Evolutionary conservation across 2,329 filamentous ascomycete species (phyloP).

Genomic region (Zarea fungicola): DNA sequence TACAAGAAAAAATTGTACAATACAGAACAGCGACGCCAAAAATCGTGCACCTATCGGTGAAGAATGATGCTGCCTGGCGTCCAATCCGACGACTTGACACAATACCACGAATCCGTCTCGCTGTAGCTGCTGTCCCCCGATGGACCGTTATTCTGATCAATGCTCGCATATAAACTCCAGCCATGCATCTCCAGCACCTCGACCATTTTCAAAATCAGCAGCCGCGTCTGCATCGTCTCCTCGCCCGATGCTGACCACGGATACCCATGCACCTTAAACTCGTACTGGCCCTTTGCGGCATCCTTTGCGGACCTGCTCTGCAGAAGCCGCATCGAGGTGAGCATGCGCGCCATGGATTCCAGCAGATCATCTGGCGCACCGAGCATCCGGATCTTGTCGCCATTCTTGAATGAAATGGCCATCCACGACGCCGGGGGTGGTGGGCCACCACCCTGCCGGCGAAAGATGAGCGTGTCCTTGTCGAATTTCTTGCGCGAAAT

Average conservation of each 20-base stretch:
- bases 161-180: constrained; percentile 12
- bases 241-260: constrained; percentile 8
- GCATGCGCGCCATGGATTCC: background rate
- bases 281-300: background rate
- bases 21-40: background rate
- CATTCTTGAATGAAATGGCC: constrained; percentile 7
- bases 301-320: constrained; percentile 1
- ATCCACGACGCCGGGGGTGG: constrained; percentile 8
- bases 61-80: constrained; percentile 9
- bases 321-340: constrained; percentile 1
- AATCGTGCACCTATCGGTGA: constrained; percentile 1
- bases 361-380: constrained; percentile 7
- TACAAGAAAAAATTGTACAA: background rate
- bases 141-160: constrained; percentile 11
- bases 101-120: constrained; percentile 13
- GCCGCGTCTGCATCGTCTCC: constrained; percentile 5
- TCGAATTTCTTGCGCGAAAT: constrained; percentile 8
- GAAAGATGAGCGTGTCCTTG: constrained; percentile 13
- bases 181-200: constrained; percentile 10
- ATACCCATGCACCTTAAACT: constrained; percentile 2
- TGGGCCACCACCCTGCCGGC: background rate
- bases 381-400: constrained; percentile 11
- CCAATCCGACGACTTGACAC: constrained; percentile 11
- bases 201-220: constrained; percentile 7
- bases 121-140: background rate